A percentile compares a stretch with the other conserved stretches of the same genome.
Conservation (phyloP, 768 basidiomycete species). For the Mrakia gelida region DNA sequence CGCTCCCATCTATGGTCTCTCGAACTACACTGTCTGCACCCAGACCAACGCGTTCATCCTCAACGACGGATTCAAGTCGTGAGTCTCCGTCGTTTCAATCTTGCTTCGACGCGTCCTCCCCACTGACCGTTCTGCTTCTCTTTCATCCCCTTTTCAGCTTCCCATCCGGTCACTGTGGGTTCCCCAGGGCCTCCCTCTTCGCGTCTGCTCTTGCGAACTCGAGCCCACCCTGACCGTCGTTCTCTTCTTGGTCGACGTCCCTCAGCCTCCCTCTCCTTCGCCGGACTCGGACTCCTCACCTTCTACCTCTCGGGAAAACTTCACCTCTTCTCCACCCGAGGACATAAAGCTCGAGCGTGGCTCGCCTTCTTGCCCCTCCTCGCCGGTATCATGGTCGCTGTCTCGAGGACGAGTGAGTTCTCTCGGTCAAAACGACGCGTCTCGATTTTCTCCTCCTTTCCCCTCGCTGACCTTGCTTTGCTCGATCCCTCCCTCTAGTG, state of each 20-base stretch:
- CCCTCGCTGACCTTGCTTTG: constrained; percentile 37
- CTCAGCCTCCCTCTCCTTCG: constrained; percentile 70
- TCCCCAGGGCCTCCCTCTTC: not conserved
- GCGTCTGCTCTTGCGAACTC: not conserved
- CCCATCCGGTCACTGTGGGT: constrained; percentile 30
- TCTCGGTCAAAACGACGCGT: not conserved
- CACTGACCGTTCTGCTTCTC: not conserved
- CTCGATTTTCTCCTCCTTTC: not conserved
- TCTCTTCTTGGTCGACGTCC: not conserved
- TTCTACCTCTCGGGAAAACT: constrained; percentile 89
- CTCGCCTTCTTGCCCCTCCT: constrained; percentile 65
- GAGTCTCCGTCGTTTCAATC: constrained; percentile 6
- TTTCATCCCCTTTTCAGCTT: constrained; percentile 42
- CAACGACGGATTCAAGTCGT: constrained; percentile 70
- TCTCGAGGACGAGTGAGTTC: constrained; percentile 27
- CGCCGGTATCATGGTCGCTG: constrained; percentile 56
- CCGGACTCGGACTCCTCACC: constrained; percentile 81
- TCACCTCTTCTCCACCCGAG: constrained; percentile 78
- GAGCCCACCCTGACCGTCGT: not conserved
- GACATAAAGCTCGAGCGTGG: constrained; percentile 67
- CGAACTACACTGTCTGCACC: constrained; percentile 73
- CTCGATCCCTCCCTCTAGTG: constrained; percentile 57
- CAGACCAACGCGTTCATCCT: constrained; percentile 58
- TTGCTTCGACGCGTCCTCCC: not conserved
- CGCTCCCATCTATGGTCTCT: constrained; percentile 62